These are phyloP conservation scores for Arthrobotrys musiformis DNA, from an alignment of 2,329 filamentous ascomycete genomes.

Conservation along the genomic window DNA sequence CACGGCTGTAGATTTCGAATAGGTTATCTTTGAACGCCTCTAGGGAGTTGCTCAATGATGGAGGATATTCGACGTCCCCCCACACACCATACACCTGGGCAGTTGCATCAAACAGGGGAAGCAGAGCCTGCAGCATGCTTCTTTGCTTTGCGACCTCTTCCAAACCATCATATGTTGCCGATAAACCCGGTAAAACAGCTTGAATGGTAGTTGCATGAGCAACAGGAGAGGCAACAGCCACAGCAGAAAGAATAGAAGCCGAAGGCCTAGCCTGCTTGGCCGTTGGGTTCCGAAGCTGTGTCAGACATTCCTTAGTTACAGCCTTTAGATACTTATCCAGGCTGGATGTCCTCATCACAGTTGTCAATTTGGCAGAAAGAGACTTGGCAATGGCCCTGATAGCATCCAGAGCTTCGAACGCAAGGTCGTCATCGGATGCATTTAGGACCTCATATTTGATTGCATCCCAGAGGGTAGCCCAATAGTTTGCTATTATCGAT, in stretches of 20 bases:
- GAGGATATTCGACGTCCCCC: constrained; percentile 63
- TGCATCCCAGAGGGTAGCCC: constrained; percentile 74
- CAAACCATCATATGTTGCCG: constrained; percentile 71
- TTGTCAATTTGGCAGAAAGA: constrained; percentile 65
- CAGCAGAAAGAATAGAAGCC: constrained; percentile 70
- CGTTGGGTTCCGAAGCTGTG: constrained; percentile 75
- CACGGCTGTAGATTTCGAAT: constrained; percentile 69
- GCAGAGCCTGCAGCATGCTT: constrained; percentile 72
- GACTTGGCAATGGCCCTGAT: constrained; percentile 69
- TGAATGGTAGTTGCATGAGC: constrained; percentile 70
- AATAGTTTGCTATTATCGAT: constrained; percentile 71
- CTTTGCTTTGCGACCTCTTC: constrained; percentile 72
- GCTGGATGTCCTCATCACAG: constrained; percentile 63
- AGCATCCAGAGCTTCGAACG: constrained; percentile 69
- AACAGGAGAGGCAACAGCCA: constrained; percentile 68
- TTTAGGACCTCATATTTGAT: constrained; percentile 77
- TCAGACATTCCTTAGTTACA: constrained; percentile 74
- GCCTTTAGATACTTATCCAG: constrained; percentile 70
- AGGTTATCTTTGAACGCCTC: constrained; percentile 67
- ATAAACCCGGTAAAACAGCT: constrained; percentile 69
- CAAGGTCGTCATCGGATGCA: constrained; percentile 72
- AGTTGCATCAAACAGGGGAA: constrained; percentile 70
- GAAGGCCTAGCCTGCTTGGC: constrained; percentile 75
- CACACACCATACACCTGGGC: constrained; percentile 70
- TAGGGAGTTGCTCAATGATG: constrained; percentile 64